Base-by-base conservation (phyloP, 345 rosid genomes). In the Gossypium bickii region DNA sequence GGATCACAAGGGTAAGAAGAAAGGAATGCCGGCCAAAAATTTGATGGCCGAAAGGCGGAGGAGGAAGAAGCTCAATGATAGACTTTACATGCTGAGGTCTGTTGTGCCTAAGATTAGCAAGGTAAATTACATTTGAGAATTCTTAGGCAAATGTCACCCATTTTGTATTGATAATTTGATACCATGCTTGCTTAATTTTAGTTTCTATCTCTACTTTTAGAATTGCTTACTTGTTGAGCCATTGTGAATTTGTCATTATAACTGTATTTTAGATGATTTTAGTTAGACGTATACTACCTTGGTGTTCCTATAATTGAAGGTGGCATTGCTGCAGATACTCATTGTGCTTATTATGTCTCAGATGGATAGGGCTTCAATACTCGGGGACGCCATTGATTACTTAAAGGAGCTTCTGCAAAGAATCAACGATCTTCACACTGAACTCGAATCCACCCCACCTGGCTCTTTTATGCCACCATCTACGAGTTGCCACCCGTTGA, bases 291-390 rank as follows among this genome's bases (percentile, higher is more conserved):
- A 63, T 67, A 44, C 25, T 51, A 41, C 49, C 44, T 41, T 62
- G 38, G 43, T 56, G 15, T 12, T 63, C 47, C 60, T 27, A 18
- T 51, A 51, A 5, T 27, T 27, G 47, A 69, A 51, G 41, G 17
- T 24, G 73, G 44, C 27, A 16, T 48, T 49, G 1, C 9, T 68
- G 18, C 44, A n/a, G 41, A 48, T 43, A 53, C 48, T 63, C 12
- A 62, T 64, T 74, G 69, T 59, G 41, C 41, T 69, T 73, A 44
- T 80, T 66, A 16, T 78, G 72, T 61, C 62, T 63, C 87, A 94
- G 97, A 94, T 94, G 98, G 97, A 94, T 81, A 87, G 98, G 82
- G 98, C 98, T 73, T 94, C 98, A 20, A 94, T 94, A 77, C 93
- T 94, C 16, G 98, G 97, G 77, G 98, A 94, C 82, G 93, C 98